A percentile compares a stretch with the other conserved stretches of the same genome.
phyloP scores from a whole-genome alignment of 768 basidiomycete species.

The Auriscalpium orientale region DNA sequence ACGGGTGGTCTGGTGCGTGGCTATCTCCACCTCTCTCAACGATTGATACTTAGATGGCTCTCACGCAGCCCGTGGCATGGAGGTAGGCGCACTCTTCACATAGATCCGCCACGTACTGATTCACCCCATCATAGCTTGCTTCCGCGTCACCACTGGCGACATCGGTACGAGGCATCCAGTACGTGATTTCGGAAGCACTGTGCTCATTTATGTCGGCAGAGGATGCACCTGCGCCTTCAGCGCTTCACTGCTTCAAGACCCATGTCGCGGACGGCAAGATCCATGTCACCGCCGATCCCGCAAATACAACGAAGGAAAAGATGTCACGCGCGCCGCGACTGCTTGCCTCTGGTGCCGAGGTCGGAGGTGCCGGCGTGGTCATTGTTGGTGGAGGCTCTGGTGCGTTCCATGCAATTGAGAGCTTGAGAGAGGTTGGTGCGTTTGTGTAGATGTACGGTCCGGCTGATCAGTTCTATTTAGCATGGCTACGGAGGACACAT shows the following conservation, averaged over 20 bases:
- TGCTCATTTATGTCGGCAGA: slow-evolving; percentile 37
- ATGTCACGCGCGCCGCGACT: slow-evolving; percentile 55
- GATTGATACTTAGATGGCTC: not conserved
- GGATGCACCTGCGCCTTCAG: slow-evolving; percentile 80
- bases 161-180: slow-evolving; percentile 42
- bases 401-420: slow-evolving; percentile 69
- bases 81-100: slow-evolving; percentile 36
- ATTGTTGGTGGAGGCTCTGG: slow-evolving; percentile 85
- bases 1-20: slow-evolving; percentile 63
- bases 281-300: slow-evolving; percentile 61
- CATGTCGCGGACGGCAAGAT: slow-evolving; percentile 66
- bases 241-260: slow-evolving; percentile 73
- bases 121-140: slow-evolving; percentile 53
- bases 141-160: slow-evolving; percentile 78
- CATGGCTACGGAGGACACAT: slow-evolving; percentile 74
- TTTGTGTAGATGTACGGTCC: not conserved
- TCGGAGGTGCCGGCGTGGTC: slow-evolving; percentile 59
- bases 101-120: not conserved
- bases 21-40: not conserved
- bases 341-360: slow-evolving; percentile 36
- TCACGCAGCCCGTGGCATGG: slow-evolving; percentile 74
- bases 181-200: not conserved
- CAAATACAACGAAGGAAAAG: slow-evolving; percentile 58
- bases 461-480: slow-evolving; percentile 27
- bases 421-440: slow-evolving; percentile 62